phyloP scores from a whole-genome alignment of 2,329 filamentous ascomycete genomes.

The Sporothrix luriei region DNA sequence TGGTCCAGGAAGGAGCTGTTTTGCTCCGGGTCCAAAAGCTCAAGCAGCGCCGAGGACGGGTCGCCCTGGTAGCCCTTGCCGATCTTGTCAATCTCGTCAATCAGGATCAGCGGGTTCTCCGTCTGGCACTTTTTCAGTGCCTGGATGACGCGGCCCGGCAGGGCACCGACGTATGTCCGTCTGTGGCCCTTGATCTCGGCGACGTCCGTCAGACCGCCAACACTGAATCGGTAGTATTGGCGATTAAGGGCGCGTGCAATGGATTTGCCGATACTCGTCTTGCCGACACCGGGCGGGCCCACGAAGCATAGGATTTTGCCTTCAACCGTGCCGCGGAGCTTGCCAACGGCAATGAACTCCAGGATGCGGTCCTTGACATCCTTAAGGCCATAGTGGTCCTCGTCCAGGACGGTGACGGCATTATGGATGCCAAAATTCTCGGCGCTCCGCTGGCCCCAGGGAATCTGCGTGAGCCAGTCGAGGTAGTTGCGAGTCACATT shows the following conservation, averaged over 20 bases:
- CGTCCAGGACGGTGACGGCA: slow-evolving; percentile 85
- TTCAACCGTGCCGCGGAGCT: slow-evolving; percentile 93
- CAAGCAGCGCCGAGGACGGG: slow-evolving; percentile 88
- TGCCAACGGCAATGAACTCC: slow-evolving; percentile 97
- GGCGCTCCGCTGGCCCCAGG: slow-evolving; percentile 91
- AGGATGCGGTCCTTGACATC: slow-evolving; percentile 98
- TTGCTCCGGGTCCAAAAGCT: slow-evolving; percentile 93
- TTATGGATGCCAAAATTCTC: slow-evolving; percentile 97
- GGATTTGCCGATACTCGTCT: slow-evolving; percentile 98
- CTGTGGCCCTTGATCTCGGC: slow-evolving; percentile 98
- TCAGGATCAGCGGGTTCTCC: slow-evolving; percentile 93
- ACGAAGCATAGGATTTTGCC: slow-evolving; percentile 99
- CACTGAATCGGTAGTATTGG: slow-evolving; percentile 97
- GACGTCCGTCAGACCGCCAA: slow-evolving; percentile 94
- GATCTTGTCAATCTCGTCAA: slow-evolving; percentile 98
- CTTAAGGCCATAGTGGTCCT: slow-evolving; percentile 95
- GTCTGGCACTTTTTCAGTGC: slow-evolving; percentile 99
- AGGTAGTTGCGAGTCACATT: slow-evolving; percentile 98
- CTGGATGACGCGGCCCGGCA: slow-evolving; percentile 96
- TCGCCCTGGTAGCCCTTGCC: slow-evolving; percentile 95
- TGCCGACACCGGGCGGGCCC: slow-evolving; percentile 93
- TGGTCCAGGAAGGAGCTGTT: slow-evolving; percentile 97
- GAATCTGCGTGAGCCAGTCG: slow-evolving; percentile 97
- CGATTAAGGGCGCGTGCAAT: slow-evolving; percentile 92
- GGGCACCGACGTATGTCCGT: slow-evolving; percentile 91